Conservation (phyloP, 495 filamentous ascomycete species). For the Cercophora sp. region DNA sequence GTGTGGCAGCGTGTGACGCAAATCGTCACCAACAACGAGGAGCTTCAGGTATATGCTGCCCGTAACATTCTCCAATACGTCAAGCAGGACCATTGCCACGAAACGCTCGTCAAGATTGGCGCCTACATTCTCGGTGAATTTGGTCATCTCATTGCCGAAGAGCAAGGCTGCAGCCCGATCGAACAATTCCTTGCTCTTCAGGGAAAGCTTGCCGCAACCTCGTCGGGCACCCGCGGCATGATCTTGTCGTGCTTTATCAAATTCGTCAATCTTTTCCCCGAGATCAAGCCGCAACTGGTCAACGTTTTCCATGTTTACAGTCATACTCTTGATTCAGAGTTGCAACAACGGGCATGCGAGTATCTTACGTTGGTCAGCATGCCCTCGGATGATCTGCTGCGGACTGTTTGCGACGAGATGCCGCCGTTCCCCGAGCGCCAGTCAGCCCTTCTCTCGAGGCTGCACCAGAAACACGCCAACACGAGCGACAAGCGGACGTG, state of each 20-base stretch:
- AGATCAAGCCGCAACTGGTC: slow-evolving; percentile 93
- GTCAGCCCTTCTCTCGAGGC: slow-evolving; percentile 82
- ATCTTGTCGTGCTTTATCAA: slow-evolving; percentile 94
- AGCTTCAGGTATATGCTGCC: slow-evolving; percentile 93
- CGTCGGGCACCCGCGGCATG: slow-evolving; percentile 85
- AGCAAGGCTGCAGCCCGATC: slow-evolving; percentile 86
- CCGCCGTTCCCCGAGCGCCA: slow-evolving; percentile 94
- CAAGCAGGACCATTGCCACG: slow-evolving; percentile 89
- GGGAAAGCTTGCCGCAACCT: slow-evolving; percentile 82
- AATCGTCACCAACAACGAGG: slow-evolving; percentile 99
- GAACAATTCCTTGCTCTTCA: slow-evolving; percentile 95
- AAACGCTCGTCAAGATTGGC: slow-evolving; percentile 95
- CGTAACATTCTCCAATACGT: slow-evolving; percentile 86
- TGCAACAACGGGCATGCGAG: slow-evolving; percentile 96
- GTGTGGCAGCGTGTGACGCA: slow-evolving; percentile 99
- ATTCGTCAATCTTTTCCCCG: slow-evolving; percentile 96
- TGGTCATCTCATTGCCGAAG: slow-evolving; percentile 96
- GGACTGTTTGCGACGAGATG: slow-evolving; percentile 98
- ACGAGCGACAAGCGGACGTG: slow-evolving; percentile 93
- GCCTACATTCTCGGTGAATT: slow-evolving; percentile 95
- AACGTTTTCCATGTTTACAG: slow-evolving; percentile 89
- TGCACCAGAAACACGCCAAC: slow-evolving; percentile 88
- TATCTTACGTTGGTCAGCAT: slow-evolving; percentile 84
- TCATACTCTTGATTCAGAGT: slow-evolving; percentile 88
- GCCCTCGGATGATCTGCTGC: slow-evolving; percentile 84